Evolutionary conservation across 805 yeast species (phyloP).

Genomic region (Lachancea kluyveri): DNA sequence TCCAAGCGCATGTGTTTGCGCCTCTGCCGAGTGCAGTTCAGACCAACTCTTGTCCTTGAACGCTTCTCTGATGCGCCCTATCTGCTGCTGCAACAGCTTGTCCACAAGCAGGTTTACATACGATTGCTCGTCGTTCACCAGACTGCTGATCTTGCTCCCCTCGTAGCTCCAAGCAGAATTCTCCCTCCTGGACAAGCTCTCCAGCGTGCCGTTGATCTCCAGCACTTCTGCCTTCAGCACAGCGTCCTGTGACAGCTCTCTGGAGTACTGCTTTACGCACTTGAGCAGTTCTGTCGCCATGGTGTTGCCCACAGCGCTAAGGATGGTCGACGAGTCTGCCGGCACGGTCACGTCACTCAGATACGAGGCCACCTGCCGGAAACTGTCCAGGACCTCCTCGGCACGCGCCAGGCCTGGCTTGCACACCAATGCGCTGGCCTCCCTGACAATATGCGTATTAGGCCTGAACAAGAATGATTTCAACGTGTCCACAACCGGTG

Average conservation of each 20-base stretch:
- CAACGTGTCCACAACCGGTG: conserved; percentile 9
- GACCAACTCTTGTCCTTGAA: conserved; percentile 12
- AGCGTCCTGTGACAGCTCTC: conserved; percentile 11
- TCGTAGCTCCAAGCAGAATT: conserved; percentile 13
- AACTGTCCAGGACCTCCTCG: conserved; percentile 1
- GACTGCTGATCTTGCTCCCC: conserved; percentile 12
- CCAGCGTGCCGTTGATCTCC: conserved; percentile 10
- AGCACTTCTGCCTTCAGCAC: conserved; percentile 8
- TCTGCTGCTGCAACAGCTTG: conserved; percentile 15
- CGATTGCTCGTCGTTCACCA: conserved; percentile 19
- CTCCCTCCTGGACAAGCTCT: conserved; percentile 8
- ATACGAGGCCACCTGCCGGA: conserved; percentile 1
- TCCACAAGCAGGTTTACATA: conserved; percentile 23
- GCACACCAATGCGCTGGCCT: background rate
- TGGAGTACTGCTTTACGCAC: conserved; percentile 17
- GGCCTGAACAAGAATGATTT: conserved; percentile 17
- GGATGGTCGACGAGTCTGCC: conserved; percentile 1
- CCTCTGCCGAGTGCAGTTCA: conserved; percentile 1
- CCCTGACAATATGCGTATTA: conserved; percentile 7
- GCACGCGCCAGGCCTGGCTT: background rate
- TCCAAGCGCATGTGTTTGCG: background rate
- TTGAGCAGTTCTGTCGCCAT: conserved; percentile 21
- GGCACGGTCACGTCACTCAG: background rate
- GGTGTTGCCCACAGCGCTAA: conserved; percentile 13
- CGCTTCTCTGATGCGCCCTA: conserved; percentile 13